phyloP scores from a whole-genome alignment of 2,329 filamentous ascomycete species.

The Alternaria arborescens region DNA sequence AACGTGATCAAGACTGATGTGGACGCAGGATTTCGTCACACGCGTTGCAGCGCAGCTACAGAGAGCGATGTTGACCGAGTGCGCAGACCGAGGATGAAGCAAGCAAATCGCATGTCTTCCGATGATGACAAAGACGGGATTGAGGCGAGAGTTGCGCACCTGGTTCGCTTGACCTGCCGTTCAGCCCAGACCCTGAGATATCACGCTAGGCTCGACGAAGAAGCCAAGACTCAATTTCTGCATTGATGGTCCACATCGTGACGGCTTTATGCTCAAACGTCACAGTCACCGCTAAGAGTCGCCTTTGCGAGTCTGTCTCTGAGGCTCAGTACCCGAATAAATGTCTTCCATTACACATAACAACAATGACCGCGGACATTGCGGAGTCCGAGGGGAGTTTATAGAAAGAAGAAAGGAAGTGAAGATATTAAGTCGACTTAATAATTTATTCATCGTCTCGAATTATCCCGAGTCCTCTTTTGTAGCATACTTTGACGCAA shows the following conservation, averaged over 20 bases:
- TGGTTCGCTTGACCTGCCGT: slow-evolving; percentile 15
- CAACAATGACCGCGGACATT: slow-evolving; percentile 19
- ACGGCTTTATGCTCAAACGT: slow-evolving; percentile 27
- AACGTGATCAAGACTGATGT: slow-evolving; percentile 17
- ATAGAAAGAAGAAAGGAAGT: slow-evolving; percentile 21
- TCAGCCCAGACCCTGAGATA: not conserved
- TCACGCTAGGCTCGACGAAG: slow-evolving; percentile 21
- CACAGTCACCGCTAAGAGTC: slow-evolving; percentile 25
- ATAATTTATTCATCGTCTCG: too few relatives aligned
- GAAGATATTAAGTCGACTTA: not conserved
- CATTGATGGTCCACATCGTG: slow-evolving; percentile 27
- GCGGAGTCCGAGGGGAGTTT: slow-evolving; percentile 17
- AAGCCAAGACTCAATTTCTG: slow-evolving; percentile 38
- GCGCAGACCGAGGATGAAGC: slow-evolving; percentile 19
- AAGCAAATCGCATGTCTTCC: slow-evolving; percentile 19
- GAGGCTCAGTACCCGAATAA: slow-evolving; percentile 22
- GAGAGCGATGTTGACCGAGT: slow-evolving; percentile 21
- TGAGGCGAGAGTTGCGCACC: not conserved
- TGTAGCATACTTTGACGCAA: not conserved
- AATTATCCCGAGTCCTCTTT: not conserved
- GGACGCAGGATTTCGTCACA: slow-evolving; percentile 24
- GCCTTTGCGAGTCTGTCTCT: slow-evolving; percentile 2
- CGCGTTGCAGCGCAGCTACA: slow-evolving; percentile 11
- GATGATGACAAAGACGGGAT: slow-evolving; percentile 17
- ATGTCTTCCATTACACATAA: slow-evolving; percentile 21